phyloP scores from a whole-genome alignment of 495 filamentous ascomycete species.

The Penicillium arizonense region DNA sequence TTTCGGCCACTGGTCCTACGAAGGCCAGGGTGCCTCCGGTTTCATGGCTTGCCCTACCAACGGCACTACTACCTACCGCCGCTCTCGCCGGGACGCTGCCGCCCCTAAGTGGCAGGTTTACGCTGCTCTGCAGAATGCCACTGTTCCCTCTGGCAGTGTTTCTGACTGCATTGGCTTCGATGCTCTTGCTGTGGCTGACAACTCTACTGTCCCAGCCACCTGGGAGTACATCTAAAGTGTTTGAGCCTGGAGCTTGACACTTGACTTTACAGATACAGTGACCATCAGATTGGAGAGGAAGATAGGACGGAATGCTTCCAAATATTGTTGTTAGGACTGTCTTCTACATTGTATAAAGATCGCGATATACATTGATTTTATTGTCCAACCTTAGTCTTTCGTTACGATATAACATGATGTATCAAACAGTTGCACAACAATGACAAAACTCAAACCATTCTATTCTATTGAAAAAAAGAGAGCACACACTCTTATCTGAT shows the following conservation, averaged over 20 bases:
- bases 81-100: slow-evolving; percentile 10
- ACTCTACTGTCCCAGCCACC: slow-evolving; percentile 14
- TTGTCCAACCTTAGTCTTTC: background rate
- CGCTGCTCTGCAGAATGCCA: slow-evolving; percentile 30
- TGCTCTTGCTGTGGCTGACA: slow-evolving; percentile 19
- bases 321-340: background rate
- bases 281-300: background rate
- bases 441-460: too few species aligned
- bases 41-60: slow-evolving; percentile 37
- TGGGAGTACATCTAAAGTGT: slow-evolving; percentile 36
- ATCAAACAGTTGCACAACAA: too few species aligned
- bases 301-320: background rate
- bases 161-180: slow-evolving; percentile 34
- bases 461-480: too few species aligned
- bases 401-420: background rate
- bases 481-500: too few species aligned
- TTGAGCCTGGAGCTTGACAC: background rate
- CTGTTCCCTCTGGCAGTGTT: slow-evolving; percentile 31
- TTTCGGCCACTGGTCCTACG: slow-evolving; percentile 26
- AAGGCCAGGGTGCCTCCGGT: slow-evolving; percentile 25
- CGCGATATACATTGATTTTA: background rate
- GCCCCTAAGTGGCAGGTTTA: slow-evolving; percentile 35
- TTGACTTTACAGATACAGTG: background rate
- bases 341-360: background rate
- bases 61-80: slow-evolving; percentile 4